A percentile compares a stretch with the other conserved stretches of the same genome.
Evolutionary conservation across 768 basidiomycete species (phyloP).

Genomic region (Naematelia aurantialba): DNA sequence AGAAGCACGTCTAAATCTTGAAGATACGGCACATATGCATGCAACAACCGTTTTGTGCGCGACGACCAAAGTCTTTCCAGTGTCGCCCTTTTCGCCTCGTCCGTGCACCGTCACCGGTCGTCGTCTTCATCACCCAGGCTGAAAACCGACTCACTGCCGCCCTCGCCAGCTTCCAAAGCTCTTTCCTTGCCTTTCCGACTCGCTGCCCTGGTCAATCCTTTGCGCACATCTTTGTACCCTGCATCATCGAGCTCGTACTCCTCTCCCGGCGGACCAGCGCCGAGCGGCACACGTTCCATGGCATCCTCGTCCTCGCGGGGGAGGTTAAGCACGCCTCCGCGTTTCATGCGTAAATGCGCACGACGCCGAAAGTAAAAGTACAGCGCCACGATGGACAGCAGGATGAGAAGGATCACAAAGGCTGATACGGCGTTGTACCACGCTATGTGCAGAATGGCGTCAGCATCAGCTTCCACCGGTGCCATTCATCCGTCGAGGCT

Average conservation of each 20-base stretch:
- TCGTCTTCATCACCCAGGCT: conserved; percentile 33
- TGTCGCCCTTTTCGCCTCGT: too few relatives aligned
- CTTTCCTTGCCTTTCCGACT: conserved; percentile 53
- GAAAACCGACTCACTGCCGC: conserved; percentile 40
- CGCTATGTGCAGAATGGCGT: conserved; percentile 54
- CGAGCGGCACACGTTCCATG: conserved; percentile 45
- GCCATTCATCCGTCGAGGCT: neutral
- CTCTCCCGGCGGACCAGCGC: conserved; percentile 54
- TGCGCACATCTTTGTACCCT: conserved; percentile 30
- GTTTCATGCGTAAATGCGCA: conserved; percentile 34
- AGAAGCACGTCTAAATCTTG: neutral
- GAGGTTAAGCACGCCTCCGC: conserved; percentile 34
- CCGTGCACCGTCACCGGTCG: conserved; percentile 9
- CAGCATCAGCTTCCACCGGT: neutral
- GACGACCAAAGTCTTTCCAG: too few relatives aligned
- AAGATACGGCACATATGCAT: neutral
- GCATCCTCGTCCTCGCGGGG: conserved; percentile 25
- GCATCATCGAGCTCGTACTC: conserved; percentile 39
- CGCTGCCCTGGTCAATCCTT: conserved; percentile 15
- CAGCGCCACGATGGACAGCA: conserved; percentile 63
- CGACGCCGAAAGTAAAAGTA: conserved; percentile 77
- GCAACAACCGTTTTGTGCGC: neutral
- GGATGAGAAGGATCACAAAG: conserved; percentile 72
- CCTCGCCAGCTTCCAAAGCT: conserved; percentile 56
- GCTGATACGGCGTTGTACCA: conserved; percentile 92